Evolutionary conservation across 495 filamentous ascomycete genomes (phyloP).

Genomic region (Penicillium lividum): DNA sequence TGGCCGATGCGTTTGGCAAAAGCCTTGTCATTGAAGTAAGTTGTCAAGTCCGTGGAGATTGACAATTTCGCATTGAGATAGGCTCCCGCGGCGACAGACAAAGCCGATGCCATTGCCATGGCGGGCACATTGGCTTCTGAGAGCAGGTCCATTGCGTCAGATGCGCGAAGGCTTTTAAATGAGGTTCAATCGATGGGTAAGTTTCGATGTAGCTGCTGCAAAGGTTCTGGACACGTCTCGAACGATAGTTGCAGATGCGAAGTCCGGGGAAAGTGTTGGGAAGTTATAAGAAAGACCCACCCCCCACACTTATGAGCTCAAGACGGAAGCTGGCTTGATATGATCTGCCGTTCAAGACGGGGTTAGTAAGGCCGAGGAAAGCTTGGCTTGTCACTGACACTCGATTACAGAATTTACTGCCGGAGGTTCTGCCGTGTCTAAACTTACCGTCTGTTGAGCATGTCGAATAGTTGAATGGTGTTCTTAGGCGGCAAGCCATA

Average conservation of each 20-base stretch:
- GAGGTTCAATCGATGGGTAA: background rate
- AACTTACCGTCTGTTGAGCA: too few relatives aligned
- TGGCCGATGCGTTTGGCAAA: constrained; percentile 36
- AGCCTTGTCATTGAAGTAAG: constrained; percentile 34
- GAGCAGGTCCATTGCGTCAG: constrained; percentile 37
- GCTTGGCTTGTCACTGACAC: background rate
- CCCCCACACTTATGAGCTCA: constrained; percentile 11
- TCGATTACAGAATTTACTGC: too few relatives aligned
- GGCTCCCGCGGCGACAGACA: constrained; percentile 43
- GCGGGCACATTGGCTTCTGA: constrained; percentile 38
- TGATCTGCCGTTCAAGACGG: constrained; percentile 32
- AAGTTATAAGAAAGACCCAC: constrained; percentile 13
- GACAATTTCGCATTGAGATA: constrained; percentile 53
- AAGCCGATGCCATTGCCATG: constrained; percentile 39
- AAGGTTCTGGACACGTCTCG: background rate
- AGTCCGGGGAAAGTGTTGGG: background rate
- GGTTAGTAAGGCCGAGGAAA: background rate
- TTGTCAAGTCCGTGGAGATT: constrained; percentile 43
- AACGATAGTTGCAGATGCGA: background rate
- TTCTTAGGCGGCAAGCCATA: too few relatives aligned
- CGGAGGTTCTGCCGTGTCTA: too few relatives aligned
- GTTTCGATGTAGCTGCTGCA: background rate
- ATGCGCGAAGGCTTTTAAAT: background rate
- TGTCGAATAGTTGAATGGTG: too few relatives aligned
- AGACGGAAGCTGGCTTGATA: constrained; percentile 32